Conservation (phyloP, 331 rosid species). For the Telfairia occidentalis region DNA sequence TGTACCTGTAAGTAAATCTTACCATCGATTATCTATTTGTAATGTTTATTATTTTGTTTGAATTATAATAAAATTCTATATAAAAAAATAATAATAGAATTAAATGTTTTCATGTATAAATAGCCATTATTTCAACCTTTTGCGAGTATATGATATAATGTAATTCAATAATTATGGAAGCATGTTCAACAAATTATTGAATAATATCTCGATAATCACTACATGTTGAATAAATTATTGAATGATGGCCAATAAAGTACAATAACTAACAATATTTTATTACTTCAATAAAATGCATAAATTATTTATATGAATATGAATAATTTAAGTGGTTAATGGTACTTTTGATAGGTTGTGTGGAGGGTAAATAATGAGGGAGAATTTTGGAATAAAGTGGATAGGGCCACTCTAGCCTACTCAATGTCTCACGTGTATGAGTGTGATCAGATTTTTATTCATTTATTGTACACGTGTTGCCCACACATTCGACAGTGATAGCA, state of each 20-base stretch:
- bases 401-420: neutral
- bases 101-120: neutral
- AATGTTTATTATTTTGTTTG: too few species aligned
- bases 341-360: neutral
- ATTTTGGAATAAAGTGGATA: neutral
- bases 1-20: too few species aligned
- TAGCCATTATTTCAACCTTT: neutral
- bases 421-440: neutral
- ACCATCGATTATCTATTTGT: too few species aligned
- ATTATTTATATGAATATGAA: neutral
- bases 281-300: neutral
- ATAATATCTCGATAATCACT: neutral
- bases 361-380: neutral
- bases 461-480: neutral
- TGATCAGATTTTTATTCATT: neutral
- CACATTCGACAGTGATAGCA: neutral
- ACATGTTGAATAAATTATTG: neutral
- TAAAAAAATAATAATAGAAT: neutral
- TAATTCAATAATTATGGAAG: neutral
- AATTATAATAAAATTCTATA: neutral
- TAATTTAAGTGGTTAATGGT: neutral
- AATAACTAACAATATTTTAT: neutral
- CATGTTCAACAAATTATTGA: neutral
- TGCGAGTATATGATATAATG: neutral
- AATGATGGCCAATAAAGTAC: neutral